Percentiles rank a stretch among this genome's conserved stretches.
Evolutionary conservation across 2,329 filamentous ascomycete genomes (phyloP).

Genomic region (Trichophyton benhamiae): DNA sequence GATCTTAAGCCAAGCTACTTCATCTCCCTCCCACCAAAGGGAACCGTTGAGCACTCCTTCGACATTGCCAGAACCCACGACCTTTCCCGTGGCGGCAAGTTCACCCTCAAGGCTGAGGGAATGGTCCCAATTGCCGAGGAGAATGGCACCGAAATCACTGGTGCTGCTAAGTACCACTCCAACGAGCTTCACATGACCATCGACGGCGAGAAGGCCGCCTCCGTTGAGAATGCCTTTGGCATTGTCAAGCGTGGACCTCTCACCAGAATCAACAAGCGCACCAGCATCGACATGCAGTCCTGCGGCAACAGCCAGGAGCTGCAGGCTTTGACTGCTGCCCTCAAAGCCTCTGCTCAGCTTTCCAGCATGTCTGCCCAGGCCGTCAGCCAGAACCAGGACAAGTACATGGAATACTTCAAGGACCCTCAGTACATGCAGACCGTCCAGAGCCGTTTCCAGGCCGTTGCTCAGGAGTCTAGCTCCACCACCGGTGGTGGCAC

Average conservation of each 20-base stretch:
- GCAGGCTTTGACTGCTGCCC: background rate
- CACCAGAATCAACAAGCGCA: background rate
- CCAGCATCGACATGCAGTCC: background rate
- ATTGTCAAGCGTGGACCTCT: background rate
- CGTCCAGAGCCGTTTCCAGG: constrained; percentile 42
- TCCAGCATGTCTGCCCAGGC: constrained; percentile 41
- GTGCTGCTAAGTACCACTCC: constrained; percentile 45
- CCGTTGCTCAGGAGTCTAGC: constrained; percentile 45
- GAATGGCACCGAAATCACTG: constrained; percentile 35
- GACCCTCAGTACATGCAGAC: constrained; percentile 33
- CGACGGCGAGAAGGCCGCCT: constrained; percentile 41
- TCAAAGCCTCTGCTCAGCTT: background rate
- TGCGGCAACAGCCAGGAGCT: background rate
- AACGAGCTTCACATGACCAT: constrained; percentile 48
- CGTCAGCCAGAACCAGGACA: constrained; percentile 44
- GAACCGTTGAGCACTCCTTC: constrained; percentile 7
- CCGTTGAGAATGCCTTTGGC: background rate
- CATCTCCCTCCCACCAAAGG: constrained; percentile 6
- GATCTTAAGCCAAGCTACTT: constrained; percentile 5
- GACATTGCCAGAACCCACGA: constrained; percentile 11
- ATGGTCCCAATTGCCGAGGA: constrained; percentile 5
- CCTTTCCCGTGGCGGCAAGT: constrained; percentile 8
- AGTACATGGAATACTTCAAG: constrained; percentile 48
- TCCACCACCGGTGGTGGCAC: constrained; percentile 39
- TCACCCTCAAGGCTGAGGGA: constrained; percentile 6